Conservation (phyloP, 495 filamentous ascomycete species). For the Podospora pseudocomata region DNA sequence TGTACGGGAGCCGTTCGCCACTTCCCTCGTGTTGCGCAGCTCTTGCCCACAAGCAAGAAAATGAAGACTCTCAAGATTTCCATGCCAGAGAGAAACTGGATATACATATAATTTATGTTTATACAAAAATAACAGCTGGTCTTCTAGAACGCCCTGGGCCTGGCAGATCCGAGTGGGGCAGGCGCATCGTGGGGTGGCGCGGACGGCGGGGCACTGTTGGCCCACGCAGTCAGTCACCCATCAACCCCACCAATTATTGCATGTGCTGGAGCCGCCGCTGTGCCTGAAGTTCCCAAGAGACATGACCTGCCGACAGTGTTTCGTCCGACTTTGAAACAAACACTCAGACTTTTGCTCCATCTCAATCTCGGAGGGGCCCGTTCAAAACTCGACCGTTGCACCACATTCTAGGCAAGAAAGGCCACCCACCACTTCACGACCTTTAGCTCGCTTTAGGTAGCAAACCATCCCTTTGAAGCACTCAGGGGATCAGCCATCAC, state of each 20-base stretch:
- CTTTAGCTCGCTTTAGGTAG: too few species aligned
- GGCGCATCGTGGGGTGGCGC: constrained; percentile 9
- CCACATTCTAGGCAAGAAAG: neutral
- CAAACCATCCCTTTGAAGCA: neutral
- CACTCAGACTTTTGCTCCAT: constrained; percentile 4
- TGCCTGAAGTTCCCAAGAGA: neutral
- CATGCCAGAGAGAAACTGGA: too few species aligned
- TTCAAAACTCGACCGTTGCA: neutral
- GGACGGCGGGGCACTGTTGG: constrained; percentile 11
- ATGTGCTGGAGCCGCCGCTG: neutral
- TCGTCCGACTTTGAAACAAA: constrained; percentile 17
- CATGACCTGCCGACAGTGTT: constrained; percentile 14
- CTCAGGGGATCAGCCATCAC: neutral
- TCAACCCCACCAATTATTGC: neutral
- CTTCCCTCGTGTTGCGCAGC: too few species aligned
- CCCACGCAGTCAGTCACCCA: constrained; percentile 9
- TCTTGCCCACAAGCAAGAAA: too few species aligned
- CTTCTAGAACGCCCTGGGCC: neutral
- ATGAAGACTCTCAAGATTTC: too few species aligned
- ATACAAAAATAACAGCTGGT: neutral
- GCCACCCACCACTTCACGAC: too few species aligned
- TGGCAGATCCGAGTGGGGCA: neutral
- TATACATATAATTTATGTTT: too few species aligned
- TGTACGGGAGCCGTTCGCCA: too few species aligned
- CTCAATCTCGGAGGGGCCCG: constrained; percentile 8